phyloP scores from a whole-genome alignment of 192 early-diverging fungal genomes.

The Obelidium mucronatum region DNA sequence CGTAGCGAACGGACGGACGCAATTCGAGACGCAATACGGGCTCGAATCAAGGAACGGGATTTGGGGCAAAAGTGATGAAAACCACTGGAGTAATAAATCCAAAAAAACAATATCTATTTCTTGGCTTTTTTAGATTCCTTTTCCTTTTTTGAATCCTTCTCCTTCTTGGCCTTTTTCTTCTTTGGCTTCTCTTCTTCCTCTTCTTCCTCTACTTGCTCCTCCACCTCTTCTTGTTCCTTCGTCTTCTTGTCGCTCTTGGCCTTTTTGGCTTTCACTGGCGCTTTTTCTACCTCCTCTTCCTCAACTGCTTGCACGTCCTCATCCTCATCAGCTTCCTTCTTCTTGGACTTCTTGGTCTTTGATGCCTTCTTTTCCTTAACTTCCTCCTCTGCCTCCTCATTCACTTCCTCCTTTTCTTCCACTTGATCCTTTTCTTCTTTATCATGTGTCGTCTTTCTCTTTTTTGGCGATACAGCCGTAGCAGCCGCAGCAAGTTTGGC shows the following conservation, averaged over 20 bases:
- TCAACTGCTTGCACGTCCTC: not conserved
- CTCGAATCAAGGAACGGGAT: slow-evolving; percentile 31
- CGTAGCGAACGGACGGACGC: slow-evolving; percentile 31
- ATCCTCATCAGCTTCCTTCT: not conserved
- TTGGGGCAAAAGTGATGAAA: slow-evolving; percentile 3
- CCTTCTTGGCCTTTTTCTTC: not conserved
- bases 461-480: not conserved
- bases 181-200: not conserved
- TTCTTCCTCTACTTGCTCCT: not conserved
- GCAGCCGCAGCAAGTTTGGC: not conserved
- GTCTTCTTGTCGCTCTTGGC: not conserved
- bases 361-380: not conserved
- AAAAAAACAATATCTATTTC: too few species aligned
- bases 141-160: not conserved
- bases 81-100: too few species aligned
- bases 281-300: not conserved
- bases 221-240: not conserved
- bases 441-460: not conserved
- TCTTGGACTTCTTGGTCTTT: not conserved
- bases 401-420: not conserved
- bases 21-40: slow-evolving; percentile 28
- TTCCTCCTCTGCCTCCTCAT: not conserved
- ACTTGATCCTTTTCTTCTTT: not conserved
- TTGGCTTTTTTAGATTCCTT: not conserved
- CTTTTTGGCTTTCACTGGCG: slow-evolving; percentile 12